Base-by-base conservation (phyloP, 129 eudicot genomes). In the Cynara cardunculus region DNA sequence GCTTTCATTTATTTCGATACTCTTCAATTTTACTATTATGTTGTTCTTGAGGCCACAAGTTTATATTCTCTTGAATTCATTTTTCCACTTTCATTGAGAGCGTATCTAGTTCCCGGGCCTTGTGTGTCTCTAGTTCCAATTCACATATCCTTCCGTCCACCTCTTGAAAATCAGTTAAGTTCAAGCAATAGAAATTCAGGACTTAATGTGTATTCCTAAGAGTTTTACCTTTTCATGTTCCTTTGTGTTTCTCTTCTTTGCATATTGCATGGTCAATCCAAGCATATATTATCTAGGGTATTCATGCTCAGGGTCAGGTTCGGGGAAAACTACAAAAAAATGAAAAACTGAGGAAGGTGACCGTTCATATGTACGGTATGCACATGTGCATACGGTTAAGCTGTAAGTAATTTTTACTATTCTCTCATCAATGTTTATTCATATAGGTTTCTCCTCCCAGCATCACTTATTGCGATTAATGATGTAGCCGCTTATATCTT, bases 401-500 rank as follows among this genome's bases (percentile, higher is more conserved):
- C n/a, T n/a, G n/a, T n/a, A n/a, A n/a, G n/a, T n/a, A n/a, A n/a
- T n/a, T n/a, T n/a, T n/a, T n/a, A n/a, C n/a, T n/a, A n/a, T 70
- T 70, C 24, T 70, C 22, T 39, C 24, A 70, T 25, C 74, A 70
- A 13, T 30, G 7, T 28, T 77, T 25, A 32, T 24, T 59, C 31
- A n/a, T 84, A 68, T 77, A 88, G 90, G 92, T 90, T 90, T 80
- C 80, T 90, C 71, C 86, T 90, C 30, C 95, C 92, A 46, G 95
- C 89, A 30, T 84, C 86, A 22, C 92, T 90, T 71, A 90, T 90
- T 59, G 89, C 82, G 30, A 86, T 88, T 24, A 90, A 90, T 80
- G 92, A 90, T 18, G 78, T 90, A 7, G 81, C 95, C 14, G 92
- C 95, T 59, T 90, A 90, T 74, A 19, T 90, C 7, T 90, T 90